Conservation (phyloP, 768 basidiomycete genomes). For the Calocybe indica region DNA sequence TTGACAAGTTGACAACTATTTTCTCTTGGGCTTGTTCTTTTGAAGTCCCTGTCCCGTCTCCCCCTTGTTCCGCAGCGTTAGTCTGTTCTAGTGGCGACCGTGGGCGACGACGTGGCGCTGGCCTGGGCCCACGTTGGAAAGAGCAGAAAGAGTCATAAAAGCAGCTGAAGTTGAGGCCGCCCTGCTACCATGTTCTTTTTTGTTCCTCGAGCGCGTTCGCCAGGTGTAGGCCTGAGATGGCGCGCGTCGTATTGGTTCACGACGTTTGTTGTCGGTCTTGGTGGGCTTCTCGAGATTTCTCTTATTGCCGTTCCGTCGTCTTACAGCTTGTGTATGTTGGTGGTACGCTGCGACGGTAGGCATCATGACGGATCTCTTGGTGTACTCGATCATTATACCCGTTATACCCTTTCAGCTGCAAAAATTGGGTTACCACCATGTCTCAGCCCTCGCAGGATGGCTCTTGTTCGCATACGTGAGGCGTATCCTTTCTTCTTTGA, state of each 20-base stretch:
- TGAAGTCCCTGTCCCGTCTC: no score
- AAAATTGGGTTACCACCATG: constrained; percentile 32
- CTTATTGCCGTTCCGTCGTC: no score
- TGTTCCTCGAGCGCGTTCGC: neutral
- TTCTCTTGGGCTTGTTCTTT: no score
- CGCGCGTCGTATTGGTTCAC: constrained; percentile 53
- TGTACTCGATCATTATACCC: constrained; percentile 58
- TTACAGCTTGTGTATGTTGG: constrained; percentile 9
- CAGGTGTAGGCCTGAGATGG: constrained; percentile 47
- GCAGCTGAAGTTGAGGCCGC: no score
- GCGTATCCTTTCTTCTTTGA: constrained; percentile 2
- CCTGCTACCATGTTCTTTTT: neutral
- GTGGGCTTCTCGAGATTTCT: constrained; percentile 14
- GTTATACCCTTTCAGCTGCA: constrained; percentile 62
- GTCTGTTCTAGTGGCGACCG: no score
- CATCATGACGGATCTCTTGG: constrained; percentile 46
- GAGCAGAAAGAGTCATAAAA: no score
- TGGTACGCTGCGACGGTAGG: constrained; percentile 17
- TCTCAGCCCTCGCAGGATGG: constrained; percentile 54
- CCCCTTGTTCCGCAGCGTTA: no score
- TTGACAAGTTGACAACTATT: no score
- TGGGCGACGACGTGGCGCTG: no score
- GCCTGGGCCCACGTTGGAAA: no score
- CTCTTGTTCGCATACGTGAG: constrained; percentile 53
- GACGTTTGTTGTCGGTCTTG: constrained; percentile 47